Evolutionary conservation across 2,329 filamentous ascomycete genomes (phyloP), one percentile per base, ranked within the genome.

Genomic region (Onygenales sp.): DNA sequence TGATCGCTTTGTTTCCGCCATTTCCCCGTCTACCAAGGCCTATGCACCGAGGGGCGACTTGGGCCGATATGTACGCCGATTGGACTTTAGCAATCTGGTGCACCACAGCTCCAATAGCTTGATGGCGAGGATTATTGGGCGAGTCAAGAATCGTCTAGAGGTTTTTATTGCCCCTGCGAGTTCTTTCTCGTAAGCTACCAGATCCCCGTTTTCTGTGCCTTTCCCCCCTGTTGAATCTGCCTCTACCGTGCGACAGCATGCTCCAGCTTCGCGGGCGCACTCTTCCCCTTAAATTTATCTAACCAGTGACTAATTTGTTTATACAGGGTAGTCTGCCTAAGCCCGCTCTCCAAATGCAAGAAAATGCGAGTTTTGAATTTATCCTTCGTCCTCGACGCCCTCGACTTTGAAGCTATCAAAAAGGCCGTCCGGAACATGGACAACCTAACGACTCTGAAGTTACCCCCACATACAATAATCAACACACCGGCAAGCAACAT

Each of bases 21-120:
- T 84, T 42, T 80, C 77, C 55, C 79, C 80, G 0, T 74, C 72
- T 0, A 70, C 76, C 39, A 74, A 74, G 52, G 67, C 73, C 0
- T 74, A 75, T 52, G 57, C 52, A 11, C 74, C 74, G 34, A 74
- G 73, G 52, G 75, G 71, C 49, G 73, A 74, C 40, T 59, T 75
- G 17, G 74, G 76, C 0, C 66, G 66, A n/a, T 64, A 81, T 44
- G 76, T 85, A 11, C 74, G 73, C 37, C 62, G 67, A 9, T 68
- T 85, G 39, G 72, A 83, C 59, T 71, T 85, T 65, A 71, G 72
- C 9, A 59, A 64, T 42, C 74, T 85, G 13, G 79, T 83, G 2
- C 80, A 84, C 59, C 77, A 83, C 58, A 78, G 78, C 56, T 77
- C 72, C 53, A 81, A 79, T 58, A 79, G 77, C 49, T 65, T 75